Base-by-base conservation (phyloP, 805 yeast genomes). In the Saturnispora gosingensis region DNA sequence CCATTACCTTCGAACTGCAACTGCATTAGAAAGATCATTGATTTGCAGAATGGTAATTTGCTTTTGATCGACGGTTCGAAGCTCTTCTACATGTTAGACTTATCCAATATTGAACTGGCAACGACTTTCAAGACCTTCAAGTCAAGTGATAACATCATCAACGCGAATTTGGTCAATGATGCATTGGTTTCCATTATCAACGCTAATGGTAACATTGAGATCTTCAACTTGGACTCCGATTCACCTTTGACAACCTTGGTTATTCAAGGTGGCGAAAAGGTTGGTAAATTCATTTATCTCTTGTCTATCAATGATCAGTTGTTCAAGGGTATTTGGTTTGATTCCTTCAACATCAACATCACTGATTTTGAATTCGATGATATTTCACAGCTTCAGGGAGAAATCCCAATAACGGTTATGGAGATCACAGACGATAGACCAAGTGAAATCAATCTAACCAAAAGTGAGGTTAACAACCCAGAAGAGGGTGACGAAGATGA, bases 291-390 rank as follows among this genome's bases (percentile, higher is more conserved):
- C 18, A 44, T 48, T 15, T 50, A 50, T 8, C 46, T 56, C 15
- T 20, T 48, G 24, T 36, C 53, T 13, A 44, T 42, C 27, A 38
- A 16, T 8, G 32, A 45, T 11, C 50, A 43, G 18, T 51, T 51
- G n/a, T 55, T 48, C 24, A 56, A 50, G 18, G 67, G 60, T 20
- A 59, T 61, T 18, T 65, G 65, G 64, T 62, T 56, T 48, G 66
- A 64, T 50, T 61, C 62, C 3, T 60, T 52, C 43, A 57, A 60
- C 8, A 51, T 63, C 25, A 54, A 59, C 32, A 54, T 59, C 22
- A 58, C 62, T 3, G 60, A 59, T 44, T 72, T 57, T 72, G 69
- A 47, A 62, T 53, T 49, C 62, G 64, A 69, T 62, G 54, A 65
- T 58, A 24, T 66, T 54, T 53, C 63, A 60, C 59, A 56, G 7